Evolutionary conservation across 176 grass and related monocot species (phyloP).

Genomic region (Poa pratensis): DNA sequence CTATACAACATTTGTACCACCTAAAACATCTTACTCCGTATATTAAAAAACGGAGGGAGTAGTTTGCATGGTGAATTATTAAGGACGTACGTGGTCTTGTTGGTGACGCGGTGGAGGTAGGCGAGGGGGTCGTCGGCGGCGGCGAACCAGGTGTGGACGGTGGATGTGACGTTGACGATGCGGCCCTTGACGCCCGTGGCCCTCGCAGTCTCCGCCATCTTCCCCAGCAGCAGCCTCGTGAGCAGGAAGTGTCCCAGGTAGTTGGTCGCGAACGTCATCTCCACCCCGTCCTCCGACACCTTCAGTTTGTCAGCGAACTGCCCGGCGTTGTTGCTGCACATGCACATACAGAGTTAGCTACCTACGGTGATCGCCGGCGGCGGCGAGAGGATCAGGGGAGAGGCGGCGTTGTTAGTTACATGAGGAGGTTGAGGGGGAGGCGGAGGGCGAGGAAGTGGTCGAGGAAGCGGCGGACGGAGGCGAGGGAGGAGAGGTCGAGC

Average conservation of each 20-base stretch:
- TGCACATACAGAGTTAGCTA: not conserved
- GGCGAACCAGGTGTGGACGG: conserved; percentile 92
- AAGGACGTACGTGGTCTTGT: conserved; percentile 64
- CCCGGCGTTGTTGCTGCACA: conserved; percentile 92
- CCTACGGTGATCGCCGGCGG: not conserved
- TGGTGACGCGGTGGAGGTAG: conserved; percentile 79
- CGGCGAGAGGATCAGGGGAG: not conserved
- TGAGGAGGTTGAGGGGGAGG: conserved; percentile 89
- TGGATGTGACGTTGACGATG: conserved; percentile 88
- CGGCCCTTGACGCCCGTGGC: conserved; percentile 74
- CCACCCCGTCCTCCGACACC: conserved; percentile 81
- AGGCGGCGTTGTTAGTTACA: conserved; percentile 28
- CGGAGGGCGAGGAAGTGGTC: conserved; percentile 62
- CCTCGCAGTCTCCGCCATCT: conserved; percentile 83
- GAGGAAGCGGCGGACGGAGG: conserved; percentile 85
- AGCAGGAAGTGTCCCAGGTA: conserved; percentile 97
- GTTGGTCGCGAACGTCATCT: conserved; percentile 98
- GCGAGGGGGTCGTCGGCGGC: conserved; percentile 64
- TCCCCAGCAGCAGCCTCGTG: conserved; percentile 64
- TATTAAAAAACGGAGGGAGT: too few species aligned
- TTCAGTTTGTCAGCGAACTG: conserved; percentile 74
- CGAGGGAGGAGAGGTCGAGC: conserved; percentile 91
- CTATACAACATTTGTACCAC: too few species aligned
- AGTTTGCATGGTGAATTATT: too few species aligned
- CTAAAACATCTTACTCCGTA: too few species aligned